phyloP scores from a whole-genome alignment of 2,329 filamentous ascomycete species.

The Fusarium euwallaceae region DNA sequence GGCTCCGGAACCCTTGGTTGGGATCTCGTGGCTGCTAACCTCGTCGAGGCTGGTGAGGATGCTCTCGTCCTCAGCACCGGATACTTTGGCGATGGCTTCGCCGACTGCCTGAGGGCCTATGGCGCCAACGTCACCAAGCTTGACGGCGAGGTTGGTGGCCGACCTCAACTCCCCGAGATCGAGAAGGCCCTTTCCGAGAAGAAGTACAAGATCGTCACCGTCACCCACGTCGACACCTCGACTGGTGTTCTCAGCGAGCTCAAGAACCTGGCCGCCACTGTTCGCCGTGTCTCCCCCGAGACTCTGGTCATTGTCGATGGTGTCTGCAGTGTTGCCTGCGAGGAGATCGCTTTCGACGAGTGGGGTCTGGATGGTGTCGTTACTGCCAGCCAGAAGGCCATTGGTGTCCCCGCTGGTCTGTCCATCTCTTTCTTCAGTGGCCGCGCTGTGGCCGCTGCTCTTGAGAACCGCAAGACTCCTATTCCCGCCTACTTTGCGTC shows the following conservation, averaged over 20 bases:
- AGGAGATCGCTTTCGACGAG: conserved; percentile 95
- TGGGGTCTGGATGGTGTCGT: conserved; percentile 95
- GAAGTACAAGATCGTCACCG: conserved; percentile 92
- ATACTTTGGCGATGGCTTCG: conserved; percentile 97
- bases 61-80: conserved; percentile 94
- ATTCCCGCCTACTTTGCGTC: conserved; percentile 94
- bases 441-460: conserved; percentile 79
- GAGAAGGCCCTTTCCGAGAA: conserved; percentile 91
- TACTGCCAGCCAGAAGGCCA: conserved; percentile 96
- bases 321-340: conserved; percentile 95
- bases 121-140: conserved; percentile 91
- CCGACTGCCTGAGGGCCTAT: conserved; percentile 91
- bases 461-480: conserved; percentile 84
- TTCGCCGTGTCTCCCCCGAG: conserved; percentile 88
- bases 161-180: conserved; percentile 87
- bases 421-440: conserved; percentile 95
- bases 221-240: conserved; percentile 97
- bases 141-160: conserved; percentile 87
- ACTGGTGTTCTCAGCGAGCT: conserved; percentile 96
- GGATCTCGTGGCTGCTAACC: conserved; percentile 95
- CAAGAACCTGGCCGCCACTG: conserved; percentile 83
- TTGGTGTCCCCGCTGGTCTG: conserved; percentile 93
- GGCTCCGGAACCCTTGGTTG: conserved; percentile 96
- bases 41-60: conserved; percentile 89
- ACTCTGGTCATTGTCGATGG: conserved; percentile 95